Conservation (phyloP, 306 rosid species). For the Castanospermum australe region DNA sequence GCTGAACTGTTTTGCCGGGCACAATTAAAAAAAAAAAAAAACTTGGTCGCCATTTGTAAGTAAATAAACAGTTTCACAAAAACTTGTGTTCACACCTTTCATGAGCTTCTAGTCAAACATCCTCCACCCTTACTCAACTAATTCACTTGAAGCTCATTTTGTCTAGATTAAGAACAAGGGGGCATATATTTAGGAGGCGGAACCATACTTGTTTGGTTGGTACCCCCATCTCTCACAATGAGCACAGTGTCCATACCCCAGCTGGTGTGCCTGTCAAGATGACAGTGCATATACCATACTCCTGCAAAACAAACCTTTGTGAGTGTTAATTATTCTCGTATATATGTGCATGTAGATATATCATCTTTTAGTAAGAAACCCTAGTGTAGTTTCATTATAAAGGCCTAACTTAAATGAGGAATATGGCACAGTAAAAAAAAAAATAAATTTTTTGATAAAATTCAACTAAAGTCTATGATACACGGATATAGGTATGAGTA, state of each 20-base stretch:
- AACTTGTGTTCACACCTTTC: neutral
- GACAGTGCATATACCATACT: slow-evolving; percentile 50
- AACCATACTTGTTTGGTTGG: slow-evolving; percentile 18
- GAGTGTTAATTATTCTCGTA: too few relatives aligned
- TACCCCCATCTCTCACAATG: slow-evolving; percentile 38
- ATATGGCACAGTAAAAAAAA: too few relatives aligned
- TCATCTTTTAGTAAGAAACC: too few relatives aligned
- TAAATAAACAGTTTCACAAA: neutral
- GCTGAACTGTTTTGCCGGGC: too few relatives aligned
- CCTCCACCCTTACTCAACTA: neutral
- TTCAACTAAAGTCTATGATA: too few relatives aligned
- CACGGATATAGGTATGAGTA: too few relatives aligned
- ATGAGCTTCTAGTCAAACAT: neutral
- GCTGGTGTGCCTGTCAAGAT: slow-evolving; percentile 36
- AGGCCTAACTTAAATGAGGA: neutral
- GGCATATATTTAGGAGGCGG: slow-evolving; percentile 43
- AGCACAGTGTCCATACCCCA: slow-evolving; percentile 47
- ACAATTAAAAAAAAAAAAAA: too few relatives aligned
- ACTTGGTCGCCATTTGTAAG: too few relatives aligned
- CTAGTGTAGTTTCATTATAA: neutral
- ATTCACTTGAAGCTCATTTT: neutral
- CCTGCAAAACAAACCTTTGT: slow-evolving; percentile 24
- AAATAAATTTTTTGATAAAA: too few relatives aligned
- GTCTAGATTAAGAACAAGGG: slow-evolving; percentile 18
- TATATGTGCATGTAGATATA: too few relatives aligned